Evolutionary conservation across 2,329 filamentous ascomycete species (phyloP), one percentile per base, ranked within the genome.

Genomic region (Sphaerulina populicola): DNA sequence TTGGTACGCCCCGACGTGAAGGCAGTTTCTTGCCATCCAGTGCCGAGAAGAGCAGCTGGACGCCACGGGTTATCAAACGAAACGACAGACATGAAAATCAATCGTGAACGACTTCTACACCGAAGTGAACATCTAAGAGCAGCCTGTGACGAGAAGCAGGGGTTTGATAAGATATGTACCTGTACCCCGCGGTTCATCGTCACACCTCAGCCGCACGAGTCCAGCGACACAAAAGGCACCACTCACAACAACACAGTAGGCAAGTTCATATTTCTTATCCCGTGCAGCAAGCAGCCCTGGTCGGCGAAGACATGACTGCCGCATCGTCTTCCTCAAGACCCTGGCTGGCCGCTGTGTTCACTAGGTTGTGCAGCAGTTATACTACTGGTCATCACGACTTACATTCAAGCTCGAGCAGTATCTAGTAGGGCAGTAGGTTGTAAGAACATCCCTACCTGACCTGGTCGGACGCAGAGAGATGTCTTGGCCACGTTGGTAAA

Each of bases 1-100:
- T 87, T 57, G 77, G 71, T 36, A 74, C 65, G 15, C 67, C 66
- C 14, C 60, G 56, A 23, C 59, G 57, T 11, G 40, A 52, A 27
- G 53, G 50, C 39, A 51, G 53, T 2, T 53, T 54, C 18, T 64
- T 63, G 37, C 52, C 49, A 27, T 40, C 39, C 15, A 35, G 47
- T 10, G 31, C 33, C 30, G 29, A 48, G 10, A 47, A 53, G 29
- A 49, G 46, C 14, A 47, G 35, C 33, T 60, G 59, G 57, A 58
- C 59, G 8, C 57, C 57, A 11, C 51, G 55, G 44, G 41, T 6
- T 3, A 27, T 51, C 15, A 59, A 59, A 43, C 45, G 53, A 59
- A 59, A 43, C 45, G 53, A 51, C 37, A 47, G 18, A 43, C 31
- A 10, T 55, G 50, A 54, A 42, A 36, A 39, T 39, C 41, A 36